Conservation (phyloP, 495 filamentous ascomycete species). For the Tuber indicum region DNA sequence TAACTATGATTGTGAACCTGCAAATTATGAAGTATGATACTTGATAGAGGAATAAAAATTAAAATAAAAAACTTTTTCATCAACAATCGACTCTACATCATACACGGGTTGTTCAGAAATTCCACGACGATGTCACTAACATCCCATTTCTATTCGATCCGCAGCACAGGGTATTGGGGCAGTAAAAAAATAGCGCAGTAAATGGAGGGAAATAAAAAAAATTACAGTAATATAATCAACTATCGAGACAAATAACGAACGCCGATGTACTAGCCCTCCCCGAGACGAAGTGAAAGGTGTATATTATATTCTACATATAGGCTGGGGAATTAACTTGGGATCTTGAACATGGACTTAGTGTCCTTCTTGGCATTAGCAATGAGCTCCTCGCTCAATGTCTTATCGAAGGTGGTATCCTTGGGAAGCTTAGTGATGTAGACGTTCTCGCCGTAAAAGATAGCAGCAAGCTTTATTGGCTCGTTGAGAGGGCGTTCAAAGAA, state of each 20-base stretch:
- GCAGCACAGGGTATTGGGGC: not conserved
- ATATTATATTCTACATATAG: not conserved
- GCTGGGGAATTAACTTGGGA: not conserved
- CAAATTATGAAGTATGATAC: not conserved
- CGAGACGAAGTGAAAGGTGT: not conserved
- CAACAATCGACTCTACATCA: not conserved
- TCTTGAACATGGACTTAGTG: constrained; percentile 11
- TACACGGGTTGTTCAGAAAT: not conserved
- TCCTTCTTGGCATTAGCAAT: constrained; percentile 15
- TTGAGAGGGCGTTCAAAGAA: constrained; percentile 57
- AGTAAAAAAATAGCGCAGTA: not conserved
- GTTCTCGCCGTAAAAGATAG: constrained; percentile 49
- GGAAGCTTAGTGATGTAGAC: constrained; percentile 23
- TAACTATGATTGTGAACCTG: not conserved
- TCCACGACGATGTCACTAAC: not conserved
- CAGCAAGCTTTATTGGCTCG: constrained; percentile 52
- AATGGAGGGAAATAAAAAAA: not conserved
- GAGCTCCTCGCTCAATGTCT: constrained; percentile 11
- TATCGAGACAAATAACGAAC: not conserved
- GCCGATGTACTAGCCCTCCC: not conserved
- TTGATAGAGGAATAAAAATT: not conserved
- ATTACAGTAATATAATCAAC: not conserved
- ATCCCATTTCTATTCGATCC: not conserved
- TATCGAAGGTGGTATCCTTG: constrained; percentile 12
- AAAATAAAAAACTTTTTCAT: not conserved